Percentiles rank a stretch among this genome's conserved stretches.
Evolutionary conservation across 164 flowering plant species (phyloP).

Genomic region (Kingdonia uniflora): DNA sequence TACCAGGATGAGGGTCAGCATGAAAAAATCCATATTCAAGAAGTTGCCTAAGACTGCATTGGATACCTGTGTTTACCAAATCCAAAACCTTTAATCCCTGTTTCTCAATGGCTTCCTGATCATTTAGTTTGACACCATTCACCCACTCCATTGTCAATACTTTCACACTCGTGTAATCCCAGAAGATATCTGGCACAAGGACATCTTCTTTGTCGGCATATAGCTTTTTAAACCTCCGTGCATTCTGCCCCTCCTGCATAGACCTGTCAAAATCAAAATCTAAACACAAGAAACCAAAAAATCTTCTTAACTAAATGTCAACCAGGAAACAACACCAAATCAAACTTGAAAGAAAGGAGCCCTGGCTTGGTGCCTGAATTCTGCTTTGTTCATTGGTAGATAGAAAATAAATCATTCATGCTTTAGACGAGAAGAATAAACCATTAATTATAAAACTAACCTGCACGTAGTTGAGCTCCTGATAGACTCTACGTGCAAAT

Average conservation of each 20-base stretch:
- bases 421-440: background rate
- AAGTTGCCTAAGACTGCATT: slow-evolving; percentile 93
- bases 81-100: slow-evolving; percentile 86
- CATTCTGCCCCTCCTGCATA: slow-evolving; percentile 96
- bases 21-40: slow-evolving; percentile 96
- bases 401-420: no score
- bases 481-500: slow-evolving; percentile 91
- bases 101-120: slow-evolving; percentile 79
- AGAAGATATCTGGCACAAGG: slow-evolving; percentile 85
- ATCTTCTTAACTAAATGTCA: background rate
- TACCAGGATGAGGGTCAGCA: slow-evolving; percentile 99
- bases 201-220: slow-evolving; percentile 92
- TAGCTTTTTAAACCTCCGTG: slow-evolving; percentile 82
- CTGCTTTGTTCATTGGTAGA: no score
- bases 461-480: slow-evolving; percentile 97
- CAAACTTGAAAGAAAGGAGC: background rate
- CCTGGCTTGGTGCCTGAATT: no score
- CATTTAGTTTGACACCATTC: slow-evolving; percentile 80
- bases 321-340: background rate
- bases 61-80: slow-evolving; percentile 85
- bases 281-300: slow-evolving; percentile 22
- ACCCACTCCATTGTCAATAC: slow-evolving; percentile 99
- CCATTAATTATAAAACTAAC: slow-evolving; percentile 27
- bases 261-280: slow-evolving; percentile 51
- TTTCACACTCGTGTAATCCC: slow-evolving; percentile 91